Evolutionary conservation across 2,329 filamentous ascomycete genomes (phyloP).

Genomic region (Epichloe aotearoae): DNA sequence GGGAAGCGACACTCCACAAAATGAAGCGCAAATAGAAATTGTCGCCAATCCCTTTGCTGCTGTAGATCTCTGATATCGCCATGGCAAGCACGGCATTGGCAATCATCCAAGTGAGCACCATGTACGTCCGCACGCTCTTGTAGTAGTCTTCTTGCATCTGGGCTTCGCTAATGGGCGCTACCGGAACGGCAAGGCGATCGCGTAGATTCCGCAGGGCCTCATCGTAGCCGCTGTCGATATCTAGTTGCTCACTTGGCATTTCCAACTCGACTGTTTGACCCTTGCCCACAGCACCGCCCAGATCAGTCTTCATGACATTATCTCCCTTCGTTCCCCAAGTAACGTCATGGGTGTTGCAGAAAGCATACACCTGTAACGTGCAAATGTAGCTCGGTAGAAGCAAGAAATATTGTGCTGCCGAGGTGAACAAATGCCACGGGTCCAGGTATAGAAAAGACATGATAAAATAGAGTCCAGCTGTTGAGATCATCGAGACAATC

Average conservation of each 20-base stretch:
- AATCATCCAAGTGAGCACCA: conserved; percentile 91
- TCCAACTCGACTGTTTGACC: conserved; percentile 82
- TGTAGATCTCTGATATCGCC: conserved; percentile 80
- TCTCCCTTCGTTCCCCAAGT: conserved; percentile 97
- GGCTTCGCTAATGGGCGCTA: conserved; percentile 47
- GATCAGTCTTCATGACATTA: conserved; percentile 85
- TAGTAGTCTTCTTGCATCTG: conserved; percentile 98
- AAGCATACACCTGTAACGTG: conserved; percentile 94
- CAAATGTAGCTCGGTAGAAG: conserved; percentile 91
- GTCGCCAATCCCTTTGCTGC: conserved; percentile 52
- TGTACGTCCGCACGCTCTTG: conserved; percentile 91
- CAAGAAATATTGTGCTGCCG: conserved; percentile 79
- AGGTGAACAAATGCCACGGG: conserved; percentile 98
- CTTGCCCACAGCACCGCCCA: conserved; percentile 71
- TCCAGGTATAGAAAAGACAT: conserved; percentile 96
- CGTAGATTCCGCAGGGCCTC: conserved; percentile 92
- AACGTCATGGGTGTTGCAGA: conserved; percentile 98
- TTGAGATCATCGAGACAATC: conserved; percentile 78
- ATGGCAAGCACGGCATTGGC: conserved; percentile 87
- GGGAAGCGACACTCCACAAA: conserved; percentile 76
- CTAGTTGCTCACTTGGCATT: conserved; percentile 94
- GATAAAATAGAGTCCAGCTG: conserved; percentile 85
- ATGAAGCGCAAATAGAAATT: conserved; percentile 92
- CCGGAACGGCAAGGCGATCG: conserved; percentile 74
- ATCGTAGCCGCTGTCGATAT: conserved; percentile 96